A percentile compares a stretch with the other conserved stretches of the same genome.
Conservation (phyloP, 306 rosid genomes). For the Clitoria ternatea region DNA sequence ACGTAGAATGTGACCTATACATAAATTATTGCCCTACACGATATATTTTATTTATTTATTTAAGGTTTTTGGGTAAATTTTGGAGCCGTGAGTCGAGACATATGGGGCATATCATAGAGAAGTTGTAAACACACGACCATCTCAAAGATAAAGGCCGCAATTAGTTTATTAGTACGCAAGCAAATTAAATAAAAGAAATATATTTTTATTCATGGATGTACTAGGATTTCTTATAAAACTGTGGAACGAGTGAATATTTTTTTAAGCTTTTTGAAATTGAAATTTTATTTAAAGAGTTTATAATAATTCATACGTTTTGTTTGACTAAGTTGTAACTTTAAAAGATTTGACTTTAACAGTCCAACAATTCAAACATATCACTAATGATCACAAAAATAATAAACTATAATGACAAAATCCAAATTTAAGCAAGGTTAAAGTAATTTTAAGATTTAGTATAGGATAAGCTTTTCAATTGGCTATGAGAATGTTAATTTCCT, state of each 20-base stretch:
- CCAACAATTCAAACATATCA: no score
- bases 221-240: not conserved
- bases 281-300: no score
- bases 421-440: not conserved
- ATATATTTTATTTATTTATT: conserved; percentile 5
- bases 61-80: not conserved
- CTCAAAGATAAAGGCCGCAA: not conserved
- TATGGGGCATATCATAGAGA: not conserved
- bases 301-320: no score
- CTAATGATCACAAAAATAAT: no score
- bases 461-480: no score
- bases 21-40: conserved; percentile 9
- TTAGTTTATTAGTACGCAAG: not conserved
- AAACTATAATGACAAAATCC: no score
- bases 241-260: not conserved
- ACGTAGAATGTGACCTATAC: not conserved
- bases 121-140: not conserved
- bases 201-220: not conserved
- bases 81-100: conserved; percentile 6
- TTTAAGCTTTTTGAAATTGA: no score
- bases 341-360: no score
- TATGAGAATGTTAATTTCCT: no score
- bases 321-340: no score
- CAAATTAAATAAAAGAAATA: not conserved
- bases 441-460: not conserved